Evolutionary conservation across 352 stramenopile genomes (phyloP), one percentile per base, ranked within the genome.

Genomic region (Phytophthora constricta): DNA sequence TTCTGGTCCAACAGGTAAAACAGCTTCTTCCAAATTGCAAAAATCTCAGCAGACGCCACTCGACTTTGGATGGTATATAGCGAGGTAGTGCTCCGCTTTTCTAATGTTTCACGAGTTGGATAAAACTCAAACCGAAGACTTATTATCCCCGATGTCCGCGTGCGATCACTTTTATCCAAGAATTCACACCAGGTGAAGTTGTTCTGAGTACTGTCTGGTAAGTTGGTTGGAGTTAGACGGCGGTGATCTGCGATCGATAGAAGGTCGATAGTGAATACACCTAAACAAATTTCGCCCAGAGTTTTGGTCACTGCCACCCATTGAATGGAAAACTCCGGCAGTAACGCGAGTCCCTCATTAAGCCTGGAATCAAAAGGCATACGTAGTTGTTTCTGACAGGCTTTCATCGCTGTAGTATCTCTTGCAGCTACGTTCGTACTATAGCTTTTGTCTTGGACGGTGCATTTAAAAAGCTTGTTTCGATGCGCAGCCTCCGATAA

Each of bases 1-100:
- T 92, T 74, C 4, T 46, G 47, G 27, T 94, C 86, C 10, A 94
- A 47, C 5, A 75, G 39, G 39, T 92, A 90, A 41, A 92, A 94
- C 1, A 94, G 58, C 56, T 88, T 87, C 52, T 91, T 91, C 83
- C 83, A 91, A 20, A 86, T 58, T 0, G 68, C 56, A 20, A 83
- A 63, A 1, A 52, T 51, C 50, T 80, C 71, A 0, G 71, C 65
- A 23, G 66, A 61, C 41, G 48, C 27, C 14, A 70, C 66, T 27
- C 62, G 49, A 0, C 49, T 53, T n/a, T 62, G 50, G 4, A 34
- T 11, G 0, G 27, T 62, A 31, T 28, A 45, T 8, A 20, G 0
- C 47, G 14, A 37, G 14, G 4, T n/a, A 16, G 3, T 9, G 10
- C 0, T 17, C 41, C 47, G 51, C 1, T 20, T 45, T 2, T 43